Base-by-base conservation (phyloP, 257 asterid genomes). In the Henckelia pumila region DNA sequence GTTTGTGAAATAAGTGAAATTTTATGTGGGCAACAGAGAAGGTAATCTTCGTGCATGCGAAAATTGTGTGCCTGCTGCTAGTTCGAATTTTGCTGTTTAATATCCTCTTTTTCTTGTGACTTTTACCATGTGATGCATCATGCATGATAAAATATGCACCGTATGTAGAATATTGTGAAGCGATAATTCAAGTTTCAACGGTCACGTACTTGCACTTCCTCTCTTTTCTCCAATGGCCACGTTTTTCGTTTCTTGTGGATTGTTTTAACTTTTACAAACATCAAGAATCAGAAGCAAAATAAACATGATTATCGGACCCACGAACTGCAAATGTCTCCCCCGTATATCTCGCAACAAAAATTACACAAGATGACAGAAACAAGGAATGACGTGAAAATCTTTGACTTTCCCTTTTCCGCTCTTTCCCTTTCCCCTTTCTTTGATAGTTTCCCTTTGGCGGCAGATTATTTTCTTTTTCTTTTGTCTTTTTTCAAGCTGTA, bases 261-360 rank as follows among this genome's bases (percentile, higher is more conserved):
- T 10, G 9, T 32, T 32, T n/a, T n/a, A n/a, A n/a, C n/a, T n/a
- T n/a, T 35, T 2, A 35, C 47, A 35, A 35, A 35, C 47, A 10
- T 10, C 2, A 35, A 10, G 47, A 35, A 35, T 35, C 14, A 9
- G 47, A 10, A 35, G 16, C 16, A 35, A 35, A 10, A 35, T 35
- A 35, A 30, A 35, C 52, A 40, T 40, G 52, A 14, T 40, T 11
- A 40, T 40, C n/a, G 52, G 52, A 4, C 70, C 67, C 68, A 70
- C 70, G 64, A 73, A 76, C n/a, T 17, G 56, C 67, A 52, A 60
- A 57, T 67, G 65, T 47, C 40, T 52, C 56, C 28, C 52, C 63
- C 61, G 79, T 64, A 55, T 67, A 76, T 78, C 80, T 63, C 86
- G 82, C 74, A 71, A 14, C 73, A 19, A 60, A 64, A 71, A 35